Evolutionary conservation across 805 yeast genomes (phyloP), one percentile per base, ranked within the genome.

Genomic region (Suhomyces kilbournensis): DNA sequence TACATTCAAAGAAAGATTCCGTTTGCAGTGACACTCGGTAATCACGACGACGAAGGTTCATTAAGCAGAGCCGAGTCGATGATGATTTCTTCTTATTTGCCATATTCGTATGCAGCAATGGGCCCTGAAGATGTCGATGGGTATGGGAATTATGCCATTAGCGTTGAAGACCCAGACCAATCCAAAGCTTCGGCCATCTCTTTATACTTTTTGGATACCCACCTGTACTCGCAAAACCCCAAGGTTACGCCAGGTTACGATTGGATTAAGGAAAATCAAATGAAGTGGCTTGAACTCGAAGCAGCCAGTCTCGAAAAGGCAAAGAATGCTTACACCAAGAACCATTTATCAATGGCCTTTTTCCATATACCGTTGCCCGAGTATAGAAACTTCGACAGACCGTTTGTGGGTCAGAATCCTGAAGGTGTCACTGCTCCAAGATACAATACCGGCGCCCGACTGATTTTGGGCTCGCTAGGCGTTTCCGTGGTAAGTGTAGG

Each of bases 361-460:
- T 88, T 92, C 77, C 99, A 94, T 65, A 92, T 94, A 28, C 99
- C 99, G 0, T 59, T 92, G 15, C 94, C 97, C 1, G 98, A 94
- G 67, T 92, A 83, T 66, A 70, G 83, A 52, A 77, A 86, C 54
- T 49, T 72, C 20, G 23, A 12, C 19, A 75, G 68, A 54, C 72
- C 76, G 8, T 59, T 76, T n/a, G 74, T 85, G 5, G 99, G 99
- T 0, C 67, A 69, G 22, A 69, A 66, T 47, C 80, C 81, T 52
- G 99, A 94, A 70, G 86, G 83, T 0, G 79, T 88, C 7, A 87
- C 94, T 1, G 93, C 96, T 0, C 94, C 97, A 4, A 73, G 65
- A 28, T 76, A 80, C 63, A 86, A 92, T 64, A 73, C 90, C 0
- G 86, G 88, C 7, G 86, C 87, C 48, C 73, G 90, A 49, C 70